Evolutionary conservation across 2,329 filamentous ascomycete genomes (phyloP), one percentile per base, ranked within the genome.

Genomic region (Xylariaceae sp.): DNA sequence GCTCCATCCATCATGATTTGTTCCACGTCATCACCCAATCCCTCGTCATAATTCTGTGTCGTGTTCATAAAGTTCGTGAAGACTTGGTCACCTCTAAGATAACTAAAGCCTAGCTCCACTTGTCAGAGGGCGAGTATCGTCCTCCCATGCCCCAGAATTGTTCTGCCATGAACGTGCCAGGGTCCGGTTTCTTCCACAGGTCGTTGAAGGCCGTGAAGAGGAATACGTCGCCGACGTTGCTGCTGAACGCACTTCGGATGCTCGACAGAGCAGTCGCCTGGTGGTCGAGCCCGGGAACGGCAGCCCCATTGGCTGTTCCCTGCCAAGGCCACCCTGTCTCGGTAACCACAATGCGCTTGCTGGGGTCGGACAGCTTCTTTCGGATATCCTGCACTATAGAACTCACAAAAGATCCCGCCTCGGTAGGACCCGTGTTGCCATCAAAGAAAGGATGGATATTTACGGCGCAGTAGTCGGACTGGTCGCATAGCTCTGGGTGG

Each of bases 401-500:
- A 27, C 68, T 60, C 27, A 88, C 74, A 61, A 87, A 94, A 1
- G 59, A 51, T 3, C 88, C 88, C 2, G 87, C 79, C 21, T 76
- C 62, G 1, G 66, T 62, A 1, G 86, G 74, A 2, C 62, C 59
- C 17, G 75, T 74, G 32, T 74, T 76, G 3, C 69, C 62, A 52
- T 94, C 84, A 61, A 92, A 94, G 73, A 88, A 94, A 9, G 87
- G 76, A 61, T 94, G 88, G 50, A 80, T 77, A 63, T 95, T 94
- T 58, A 83, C 76, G 12, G 86, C 84, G 54, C 82, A 87, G 65
- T 85, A 86, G 56, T 94, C 87, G 1, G 83, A 85, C 31, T 68
- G 71, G 17, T 78, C 61, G 64, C 88, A 94, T 33, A 95, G 71
- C 36, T 74, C 65, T 0, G 82, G 81, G 51, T 90, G 74, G 35